Evolutionary conservation across 2,329 filamentous ascomycete species (phyloP).

Genomic region (Fusarium buxicola): DNA sequence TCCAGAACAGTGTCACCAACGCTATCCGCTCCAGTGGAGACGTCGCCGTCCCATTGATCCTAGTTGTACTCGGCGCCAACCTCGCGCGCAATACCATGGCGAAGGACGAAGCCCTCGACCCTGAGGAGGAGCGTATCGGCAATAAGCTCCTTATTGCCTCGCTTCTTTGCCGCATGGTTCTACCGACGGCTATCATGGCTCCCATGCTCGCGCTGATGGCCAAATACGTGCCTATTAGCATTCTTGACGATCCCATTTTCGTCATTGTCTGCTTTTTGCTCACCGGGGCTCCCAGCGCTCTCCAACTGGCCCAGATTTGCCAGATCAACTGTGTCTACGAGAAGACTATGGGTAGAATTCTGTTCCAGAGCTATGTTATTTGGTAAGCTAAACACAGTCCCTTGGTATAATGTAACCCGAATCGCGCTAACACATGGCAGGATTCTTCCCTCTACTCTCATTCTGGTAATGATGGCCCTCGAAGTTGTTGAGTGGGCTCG

Average conservation of each 20-base stretch:
- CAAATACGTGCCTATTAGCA: constrained; percentile 92
- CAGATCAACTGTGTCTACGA: constrained; percentile 98
- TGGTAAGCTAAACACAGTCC: constrained; percentile 71
- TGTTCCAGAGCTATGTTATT: constrained; percentile 90
- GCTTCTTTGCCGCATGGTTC: constrained; percentile 88
- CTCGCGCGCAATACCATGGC: constrained; percentile 91
- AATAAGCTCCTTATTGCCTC: constrained; percentile 87
- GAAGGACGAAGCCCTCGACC: constrained; percentile 69
- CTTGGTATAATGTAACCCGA: constrained; percentile 14
- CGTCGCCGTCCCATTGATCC: constrained; percentile 93
- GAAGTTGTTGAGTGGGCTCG: constrained; percentile 92
- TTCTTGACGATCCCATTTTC: constrained; percentile 97
- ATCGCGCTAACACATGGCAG: constrained; percentile 57
- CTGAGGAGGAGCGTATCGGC: constrained; percentile 76
- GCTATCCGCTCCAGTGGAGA: constrained; percentile 87
- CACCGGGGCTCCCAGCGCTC: constrained; percentile 89
- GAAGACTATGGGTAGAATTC: constrained; percentile 88
- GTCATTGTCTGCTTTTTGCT: constrained; percentile 98
- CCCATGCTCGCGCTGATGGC: constrained; percentile 87
- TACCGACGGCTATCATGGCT: constrained; percentile 92
- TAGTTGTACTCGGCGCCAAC: constrained; percentile 95
- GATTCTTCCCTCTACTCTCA: constrained; percentile 92
- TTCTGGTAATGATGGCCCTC: constrained; percentile 90
- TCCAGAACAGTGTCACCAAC: constrained; percentile 92
- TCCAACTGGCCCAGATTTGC: constrained; percentile 97